Evolutionary conservation across 2,329 filamentous ascomycete genomes (phyloP).

Genomic region (Xylaria sp.): DNA sequence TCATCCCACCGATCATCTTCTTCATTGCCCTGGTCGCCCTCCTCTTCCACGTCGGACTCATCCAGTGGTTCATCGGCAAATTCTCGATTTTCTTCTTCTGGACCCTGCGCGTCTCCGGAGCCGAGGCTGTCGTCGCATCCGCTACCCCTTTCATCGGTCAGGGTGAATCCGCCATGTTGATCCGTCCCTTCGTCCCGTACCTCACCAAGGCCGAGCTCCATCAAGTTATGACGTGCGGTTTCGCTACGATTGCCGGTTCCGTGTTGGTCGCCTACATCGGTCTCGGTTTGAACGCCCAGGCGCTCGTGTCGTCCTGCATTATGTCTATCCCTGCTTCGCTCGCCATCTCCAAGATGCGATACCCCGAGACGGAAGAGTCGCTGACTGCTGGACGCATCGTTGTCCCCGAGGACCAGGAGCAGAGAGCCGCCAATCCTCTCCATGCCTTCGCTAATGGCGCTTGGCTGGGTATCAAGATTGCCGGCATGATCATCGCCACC

Average conservation of each 20-base stretch:
- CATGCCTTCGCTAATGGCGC: constrained; percentile 71
- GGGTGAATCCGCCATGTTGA: constrained; percentile 89
- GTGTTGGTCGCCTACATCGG: constrained; percentile 81
- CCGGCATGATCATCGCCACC: constrained; percentile 66
- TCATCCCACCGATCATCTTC: constrained; percentile 92
- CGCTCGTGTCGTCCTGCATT: constrained; percentile 83
- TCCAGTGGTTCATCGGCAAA: constrained; percentile 88
- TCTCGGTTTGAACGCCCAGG: constrained; percentile 77
- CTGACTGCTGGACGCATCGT: constrained; percentile 77
- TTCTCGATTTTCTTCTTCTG: constrained; percentile 91
- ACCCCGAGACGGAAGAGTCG: constrained; percentile 81
- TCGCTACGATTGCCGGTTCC: constrained; percentile 85
- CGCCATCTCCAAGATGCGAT: constrained; percentile 83
- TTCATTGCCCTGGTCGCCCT: constrained; percentile 91
- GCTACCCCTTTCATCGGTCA: constrained; percentile 93
- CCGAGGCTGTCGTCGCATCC: constrained; percentile 88
- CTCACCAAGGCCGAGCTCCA: constrained; percentile 85
- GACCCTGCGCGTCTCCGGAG: constrained; percentile 78
- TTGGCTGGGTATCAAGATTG: constrained; percentile 71
- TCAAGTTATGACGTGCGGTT: constrained; percentile 88
- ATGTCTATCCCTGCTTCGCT: constrained; percentile 93
- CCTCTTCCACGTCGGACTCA: constrained; percentile 70
- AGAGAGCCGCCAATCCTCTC: constrained; percentile 71
- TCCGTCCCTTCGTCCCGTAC: constrained; percentile 78
- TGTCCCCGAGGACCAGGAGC: constrained; percentile 71